Evolutionary conservation across 1,139 yeast species (phyloP), one percentile per base, ranked within the genome.

Genomic region (Ogataea hybrid): DNA sequence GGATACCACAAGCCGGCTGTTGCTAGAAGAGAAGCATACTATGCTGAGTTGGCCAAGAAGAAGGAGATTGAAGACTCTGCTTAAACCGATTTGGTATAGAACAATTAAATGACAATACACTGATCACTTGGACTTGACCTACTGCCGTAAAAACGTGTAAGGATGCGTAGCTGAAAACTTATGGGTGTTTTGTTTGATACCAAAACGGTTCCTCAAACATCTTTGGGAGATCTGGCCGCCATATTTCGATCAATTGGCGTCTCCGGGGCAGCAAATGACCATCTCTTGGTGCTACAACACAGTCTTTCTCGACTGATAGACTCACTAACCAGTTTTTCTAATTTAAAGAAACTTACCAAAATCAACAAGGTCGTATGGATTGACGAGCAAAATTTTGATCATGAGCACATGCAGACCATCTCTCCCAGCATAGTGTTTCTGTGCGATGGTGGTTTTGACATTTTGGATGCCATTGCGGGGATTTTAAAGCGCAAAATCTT

Each of bases 21-120:
- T 49, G 75, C 73, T 54, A 75, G 71, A 63, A 86, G 96, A 76
- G 97, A 90, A 66, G 82, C 80, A 49, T 88, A 80, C 79, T 90
- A 90, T 69, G 83, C 86, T 53, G 74, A 79, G 57, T 68, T 83
- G 62, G 79, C 83, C 47, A 80, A 80, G 58, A 83, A 84, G 74
- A 78, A 83, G 71, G 82, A 78, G 63, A 77, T 77, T 56, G 88
- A 80, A 64, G 85, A 78, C 49, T 71, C 49, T 20, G 50, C 51
- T 36, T 55, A 46, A 46, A 18, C 29, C n/a, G 29, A 30, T 5
- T 29, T 11, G 30, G 7, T 37, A 37, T 30, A 30, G 35, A 30
- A 31, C 27, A 36, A 36, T 36, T 29, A 30, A 36, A 22, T 29
- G 23, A 3, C 30, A 9, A 9, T 22, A 36, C 25, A 36, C 30